phyloP scores from a whole-genome alignment of 2,329 filamentous ascomycete species.

The Herpotrichia juniperi region DNA sequence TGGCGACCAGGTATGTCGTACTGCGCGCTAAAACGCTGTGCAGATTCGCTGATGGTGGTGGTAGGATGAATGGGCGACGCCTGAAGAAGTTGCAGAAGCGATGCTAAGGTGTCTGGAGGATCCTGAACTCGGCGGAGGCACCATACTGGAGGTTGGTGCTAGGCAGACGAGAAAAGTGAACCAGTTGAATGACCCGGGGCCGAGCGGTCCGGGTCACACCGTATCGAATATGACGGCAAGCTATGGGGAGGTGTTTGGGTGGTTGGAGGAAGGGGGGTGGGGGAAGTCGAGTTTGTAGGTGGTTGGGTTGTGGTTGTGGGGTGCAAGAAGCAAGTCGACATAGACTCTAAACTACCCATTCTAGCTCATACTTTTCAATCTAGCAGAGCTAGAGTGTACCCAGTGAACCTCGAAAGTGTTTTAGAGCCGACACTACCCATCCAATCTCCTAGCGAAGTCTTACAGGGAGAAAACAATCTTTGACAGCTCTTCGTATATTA shows the following conservation, averaged over 20 bases:
- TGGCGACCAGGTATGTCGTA: no score
- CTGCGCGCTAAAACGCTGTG: no score
- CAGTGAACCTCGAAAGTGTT: no score
- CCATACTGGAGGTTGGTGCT: slow-evolving; percentile 63
- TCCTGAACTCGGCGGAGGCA: slow-evolving; percentile 51
- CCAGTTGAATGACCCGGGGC: slow-evolving; percentile 61
- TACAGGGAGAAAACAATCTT: no score
- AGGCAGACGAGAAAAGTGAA: slow-evolving; percentile 57
- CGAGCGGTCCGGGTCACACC: slow-evolving; percentile 54
- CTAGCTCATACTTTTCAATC: no score
- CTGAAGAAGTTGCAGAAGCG: slow-evolving; percentile 64
- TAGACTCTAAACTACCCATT: no score
- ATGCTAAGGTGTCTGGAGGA: slow-evolving; percentile 64
- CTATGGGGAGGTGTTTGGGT: slow-evolving; percentile 57
- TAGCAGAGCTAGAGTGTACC: no score
- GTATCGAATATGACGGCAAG: slow-evolving; percentile 49
- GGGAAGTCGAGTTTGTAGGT: slow-evolving; percentile 37
- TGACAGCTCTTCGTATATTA: no score
- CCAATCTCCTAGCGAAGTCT: no score
- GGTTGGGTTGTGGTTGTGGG: not conserved
- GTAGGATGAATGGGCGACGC: slow-evolving; percentile 63
- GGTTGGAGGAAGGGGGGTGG: slow-evolving; percentile 58
- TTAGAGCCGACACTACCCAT: no score
- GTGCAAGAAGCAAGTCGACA: not conserved
- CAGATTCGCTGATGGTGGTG: no score